phyloP scores from a whole-genome alignment of 2,329 filamentous ascomycete species.

The Fusarium udum region DNA sequence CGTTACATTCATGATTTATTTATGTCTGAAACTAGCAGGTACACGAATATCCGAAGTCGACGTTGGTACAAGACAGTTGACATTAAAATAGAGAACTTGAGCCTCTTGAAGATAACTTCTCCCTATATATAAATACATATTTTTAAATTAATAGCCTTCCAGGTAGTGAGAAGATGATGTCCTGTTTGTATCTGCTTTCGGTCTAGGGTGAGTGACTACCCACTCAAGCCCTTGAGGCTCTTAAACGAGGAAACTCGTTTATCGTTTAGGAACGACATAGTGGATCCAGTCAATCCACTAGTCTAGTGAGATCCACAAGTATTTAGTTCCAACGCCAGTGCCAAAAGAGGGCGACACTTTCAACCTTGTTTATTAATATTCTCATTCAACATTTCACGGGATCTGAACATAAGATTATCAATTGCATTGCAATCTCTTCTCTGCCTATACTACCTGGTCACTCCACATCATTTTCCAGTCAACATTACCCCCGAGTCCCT shows the following conservation, averaged over 20 bases:
- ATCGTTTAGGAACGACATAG: not conserved
- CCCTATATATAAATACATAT: too few relatives aligned
- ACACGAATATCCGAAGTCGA: too few relatives aligned
- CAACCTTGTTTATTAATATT: not conserved
- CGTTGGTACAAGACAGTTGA: too few relatives aligned
- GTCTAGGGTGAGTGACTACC: not conserved
- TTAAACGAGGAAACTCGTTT: not conserved
- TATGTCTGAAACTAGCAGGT: too few relatives aligned
- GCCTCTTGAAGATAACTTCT: too few relatives aligned
- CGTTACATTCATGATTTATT: too few relatives aligned
- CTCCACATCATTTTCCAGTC: not conserved
- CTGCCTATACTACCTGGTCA: not conserved
- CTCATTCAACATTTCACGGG: not conserved
- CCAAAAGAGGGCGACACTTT: not conserved
- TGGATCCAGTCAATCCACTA: not conserved
- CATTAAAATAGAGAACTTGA: too few relatives aligned
- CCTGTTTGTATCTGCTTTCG: too few relatives aligned
- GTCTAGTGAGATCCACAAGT: not conserved
- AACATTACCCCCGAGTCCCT: not conserved
- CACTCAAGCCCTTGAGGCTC: not conserved
- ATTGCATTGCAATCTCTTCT: not conserved
- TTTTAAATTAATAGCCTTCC: too few relatives aligned
- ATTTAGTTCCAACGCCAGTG: not conserved
- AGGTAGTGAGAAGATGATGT: too few relatives aligned
- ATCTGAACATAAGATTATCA: fast-evolving